Evolutionary conservation across 129 eudicot genomes (phyloP).

Genomic region (Centaurea solstitialis): DNA sequence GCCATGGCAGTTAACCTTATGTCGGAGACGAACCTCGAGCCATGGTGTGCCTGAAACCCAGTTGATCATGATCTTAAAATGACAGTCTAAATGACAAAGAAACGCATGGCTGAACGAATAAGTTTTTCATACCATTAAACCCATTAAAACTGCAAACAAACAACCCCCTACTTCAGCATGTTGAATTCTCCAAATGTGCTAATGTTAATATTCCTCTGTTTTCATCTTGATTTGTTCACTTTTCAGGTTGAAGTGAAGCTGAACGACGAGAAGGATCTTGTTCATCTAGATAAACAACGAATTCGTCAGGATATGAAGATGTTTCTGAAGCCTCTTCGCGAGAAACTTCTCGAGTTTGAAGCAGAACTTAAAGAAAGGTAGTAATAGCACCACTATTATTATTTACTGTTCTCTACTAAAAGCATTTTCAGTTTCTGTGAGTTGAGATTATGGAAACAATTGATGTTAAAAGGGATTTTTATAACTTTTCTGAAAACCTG

Average conservation of each 20-base stretch:
- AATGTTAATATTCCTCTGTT: background rate
- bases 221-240: background rate
- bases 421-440: slow-evolving; percentile 8
- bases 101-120: background rate
- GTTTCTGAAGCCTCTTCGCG: slow-evolving; percentile 69
- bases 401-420: background rate
- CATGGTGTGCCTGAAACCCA: too few relatives aligned
- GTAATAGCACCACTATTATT: background rate
- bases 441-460: background rate
- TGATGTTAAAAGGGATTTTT: slow-evolving; percentile 18
- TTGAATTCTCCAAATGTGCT: background rate
- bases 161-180: background rate
- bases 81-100: background rate
- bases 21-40: too few relatives aligned
- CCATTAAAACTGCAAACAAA: background rate
- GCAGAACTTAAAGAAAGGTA: slow-evolving; percentile 75
- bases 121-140: background rate
- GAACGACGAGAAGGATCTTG: slow-evolving; percentile 65
- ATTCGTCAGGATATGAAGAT: slow-evolving; percentile 57
- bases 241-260: slow-evolving; percentile 60
- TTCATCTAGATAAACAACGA: slow-evolving; percentile 47
- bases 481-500: slow-evolving; percentile 18
- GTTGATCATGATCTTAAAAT: too few relatives aligned
- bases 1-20: too few relatives aligned
- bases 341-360: slow-evolving; percentile 64